Evolutionary conservation across 2,329 filamentous ascomycete genomes (phyloP), one percentile per base, ranked within the genome.

Genomic region (Trichophyton schoenleinii): DNA sequence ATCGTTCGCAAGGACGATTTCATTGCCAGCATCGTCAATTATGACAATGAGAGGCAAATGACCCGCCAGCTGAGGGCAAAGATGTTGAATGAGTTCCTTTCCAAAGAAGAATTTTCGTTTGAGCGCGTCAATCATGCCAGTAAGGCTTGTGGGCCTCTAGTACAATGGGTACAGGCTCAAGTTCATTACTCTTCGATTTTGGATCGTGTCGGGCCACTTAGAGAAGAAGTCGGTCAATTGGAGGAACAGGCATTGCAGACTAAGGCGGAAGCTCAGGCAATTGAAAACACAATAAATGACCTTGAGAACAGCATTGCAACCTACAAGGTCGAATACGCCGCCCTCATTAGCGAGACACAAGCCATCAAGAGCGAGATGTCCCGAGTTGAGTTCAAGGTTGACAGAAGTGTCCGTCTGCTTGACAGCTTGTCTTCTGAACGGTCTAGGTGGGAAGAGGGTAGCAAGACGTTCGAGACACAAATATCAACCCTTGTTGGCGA

Each of bases 141-240:
- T 77, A 96, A 94, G 78, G 94, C 94, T 55, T 99, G 94, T 74
- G 95, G 94, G 69, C 95, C 94, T 28, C 81, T 99, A 13, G 92
- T 99, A 18, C 91, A 96, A 71, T 99, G 94, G 94, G 92, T 96
- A 2, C 83, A 89, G 72, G 95, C 94, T 20, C 94, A 99, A 75
- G 94, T 99, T 71, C 91, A 89, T 70, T 99, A 96, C 75, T 96
- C 92, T n/a, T 91, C 94, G 66, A 99, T 99, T 68, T 79, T 99
- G 65, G 91, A 97, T 71, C 86, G 90, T 42, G 91, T 99, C 63
- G 95, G 92, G 1, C 94, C 94, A 25, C 79, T 99, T 61, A 87
- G 92, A 71, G 87, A 92, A 58, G 94, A 99, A 74, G 92, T 99
- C 53, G 82, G 83, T 25, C 81, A 88, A 70, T 83, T 99, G 18